Conservation (phyloP, 169 alveolate species). For the Neospora caninum region DNA sequence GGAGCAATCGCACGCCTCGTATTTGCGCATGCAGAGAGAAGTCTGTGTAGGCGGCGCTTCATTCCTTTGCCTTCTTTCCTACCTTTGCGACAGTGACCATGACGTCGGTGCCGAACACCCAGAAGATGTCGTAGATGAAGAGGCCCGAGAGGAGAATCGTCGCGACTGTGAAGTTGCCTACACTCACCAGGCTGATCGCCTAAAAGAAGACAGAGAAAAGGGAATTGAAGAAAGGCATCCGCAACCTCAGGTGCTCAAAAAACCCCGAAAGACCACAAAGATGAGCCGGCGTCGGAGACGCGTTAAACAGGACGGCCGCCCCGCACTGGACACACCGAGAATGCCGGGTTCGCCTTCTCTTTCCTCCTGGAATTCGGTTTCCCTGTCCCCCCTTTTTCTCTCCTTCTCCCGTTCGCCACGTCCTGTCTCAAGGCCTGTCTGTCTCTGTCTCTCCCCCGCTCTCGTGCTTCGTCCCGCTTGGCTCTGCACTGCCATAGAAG, state of each 20-base stretch:
- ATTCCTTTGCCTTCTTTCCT: conserved; percentile 21
- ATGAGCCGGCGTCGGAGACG: neutral
- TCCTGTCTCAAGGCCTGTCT: too few relatives aligned
- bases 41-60: too few relatives aligned
- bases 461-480: too few relatives aligned
- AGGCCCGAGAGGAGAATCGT: conserved; percentile 85
- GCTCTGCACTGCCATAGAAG: too few relatives aligned
- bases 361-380: too few relatives aligned
- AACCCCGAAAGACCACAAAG: neutral
- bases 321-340: neutral
- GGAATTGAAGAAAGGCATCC: neutral
- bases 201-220: neutral
- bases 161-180: conserved; percentile 90
- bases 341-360: too few relatives aligned
- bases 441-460: too few relatives aligned
- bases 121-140: conserved; percentile 92
- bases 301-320: neutral
- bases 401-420: too few relatives aligned
- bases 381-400: too few relatives aligned
- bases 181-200: conserved; percentile 86
- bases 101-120: conserved; percentile 95
- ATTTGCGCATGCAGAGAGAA: too few relatives aligned
- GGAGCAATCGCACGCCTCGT: too few relatives aligned
- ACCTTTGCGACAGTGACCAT: conserved; percentile 94
- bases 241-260: neutral